Evolutionary conservation across 257 asterid genomes (phyloP).

Genomic region (Solanum paucissectum): DNA sequence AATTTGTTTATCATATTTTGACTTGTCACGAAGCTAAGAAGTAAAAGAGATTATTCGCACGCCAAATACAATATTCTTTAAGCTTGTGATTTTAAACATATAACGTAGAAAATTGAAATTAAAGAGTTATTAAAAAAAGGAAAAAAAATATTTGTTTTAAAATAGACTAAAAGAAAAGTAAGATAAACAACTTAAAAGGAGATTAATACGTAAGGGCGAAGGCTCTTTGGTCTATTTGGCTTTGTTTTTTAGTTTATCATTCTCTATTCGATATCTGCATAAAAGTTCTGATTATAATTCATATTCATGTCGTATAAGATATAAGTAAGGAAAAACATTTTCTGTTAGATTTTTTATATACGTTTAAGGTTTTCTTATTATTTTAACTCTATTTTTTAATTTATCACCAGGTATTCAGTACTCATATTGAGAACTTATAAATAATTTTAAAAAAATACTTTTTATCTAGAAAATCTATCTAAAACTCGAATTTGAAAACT

Average conservation of each 20-base stretch:
- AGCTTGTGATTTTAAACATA: not conserved
- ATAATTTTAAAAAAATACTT: too few relatives aligned
- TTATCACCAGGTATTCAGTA: too few relatives aligned
- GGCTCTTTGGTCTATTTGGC: not conserved
- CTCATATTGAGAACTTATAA: too few relatives aligned
- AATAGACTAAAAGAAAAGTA: too few relatives aligned
- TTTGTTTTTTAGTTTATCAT: not conserved
- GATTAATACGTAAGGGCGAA: not conserved
- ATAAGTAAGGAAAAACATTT: not conserved
- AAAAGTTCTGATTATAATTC: not conserved
- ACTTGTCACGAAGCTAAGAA: not conserved
- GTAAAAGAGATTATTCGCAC: not conserved
- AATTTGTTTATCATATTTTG: not conserved
- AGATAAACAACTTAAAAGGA: too few relatives aligned
- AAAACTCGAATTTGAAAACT: fast-evolving
- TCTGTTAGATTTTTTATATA: too few relatives aligned
- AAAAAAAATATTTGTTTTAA: too few relatives aligned
- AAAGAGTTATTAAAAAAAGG: too few relatives aligned
- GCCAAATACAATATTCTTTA: too few relatives aligned
- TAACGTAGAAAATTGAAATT: too few relatives aligned
- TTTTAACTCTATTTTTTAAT: too few relatives aligned
- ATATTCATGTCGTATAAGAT: not conserved
- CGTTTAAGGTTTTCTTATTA: not conserved
- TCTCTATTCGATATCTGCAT: too few relatives aligned
- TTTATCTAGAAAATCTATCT: fast-evolving